These are phyloP conservation scores for Talaromyces amestolkiae DNA, from an alignment of 2,329 filamentous ascomycete genomes.

Conservation along the genomic window DNA sequence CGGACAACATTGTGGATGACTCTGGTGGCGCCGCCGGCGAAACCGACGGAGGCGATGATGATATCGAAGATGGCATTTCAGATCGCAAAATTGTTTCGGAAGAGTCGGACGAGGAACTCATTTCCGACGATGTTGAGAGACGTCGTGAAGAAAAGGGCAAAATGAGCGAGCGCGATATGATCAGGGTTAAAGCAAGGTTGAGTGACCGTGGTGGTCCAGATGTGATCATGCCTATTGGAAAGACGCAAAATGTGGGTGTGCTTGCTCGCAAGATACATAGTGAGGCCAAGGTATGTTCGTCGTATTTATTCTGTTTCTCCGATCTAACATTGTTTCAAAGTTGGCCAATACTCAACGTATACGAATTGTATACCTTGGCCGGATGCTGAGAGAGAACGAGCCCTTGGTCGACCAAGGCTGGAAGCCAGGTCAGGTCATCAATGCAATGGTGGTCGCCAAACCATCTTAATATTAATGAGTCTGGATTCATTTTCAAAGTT, in stretches of 20 bases:
- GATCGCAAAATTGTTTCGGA: conserved; percentile 38
- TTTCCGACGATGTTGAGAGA: conserved; percentile 39
- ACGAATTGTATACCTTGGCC: conserved; percentile 76
- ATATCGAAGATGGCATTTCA: conserved; percentile 29
- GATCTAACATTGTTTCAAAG: conserved; percentile 40
- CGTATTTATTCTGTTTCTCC: not conserved
- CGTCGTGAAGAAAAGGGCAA: conserved; percentile 61
- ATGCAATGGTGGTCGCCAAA: conserved; percentile 63
- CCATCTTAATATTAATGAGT: not conserved
- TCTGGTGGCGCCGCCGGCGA: conserved; percentile 24
- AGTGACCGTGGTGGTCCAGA: conserved; percentile 66
- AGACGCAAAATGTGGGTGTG: conserved; percentile 62
- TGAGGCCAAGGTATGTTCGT: conserved; percentile 58
- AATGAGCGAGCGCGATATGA: conserved; percentile 53
- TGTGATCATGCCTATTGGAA: conserved; percentile 56
- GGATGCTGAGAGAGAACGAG: conserved; percentile 67
- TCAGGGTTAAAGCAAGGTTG: conserved; percentile 61
- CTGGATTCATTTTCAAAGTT: no score
- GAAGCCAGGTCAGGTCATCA: conserved; percentile 71
- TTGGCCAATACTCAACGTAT: conserved; percentile 60
- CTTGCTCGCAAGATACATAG: conserved; percentile 63
- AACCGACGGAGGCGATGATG: conserved; percentile 24
- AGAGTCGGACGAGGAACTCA: conserved; percentile 41
- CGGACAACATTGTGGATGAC: conserved; percentile 52
- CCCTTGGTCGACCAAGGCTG: conserved; percentile 70